Evolutionary conservation across 106 monocot species (phyloP), one percentile per base, ranked within the genome.

Genomic region (Hemerocallis citrina): DNA sequence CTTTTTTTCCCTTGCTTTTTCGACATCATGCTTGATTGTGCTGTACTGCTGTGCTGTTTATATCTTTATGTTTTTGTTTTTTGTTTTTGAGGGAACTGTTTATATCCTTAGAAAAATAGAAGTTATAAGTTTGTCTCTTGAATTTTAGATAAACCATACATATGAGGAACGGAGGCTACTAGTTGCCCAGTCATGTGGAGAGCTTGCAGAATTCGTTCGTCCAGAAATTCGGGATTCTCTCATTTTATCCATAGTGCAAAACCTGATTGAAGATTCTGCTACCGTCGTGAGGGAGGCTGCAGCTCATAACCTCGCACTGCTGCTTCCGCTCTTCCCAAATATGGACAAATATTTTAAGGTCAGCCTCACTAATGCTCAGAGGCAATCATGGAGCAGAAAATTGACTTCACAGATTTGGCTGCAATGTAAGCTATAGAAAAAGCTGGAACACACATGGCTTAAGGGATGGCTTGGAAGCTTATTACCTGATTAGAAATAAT

Each of bases 281-380:
- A 82, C 77, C 40, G 81, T 96, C 63, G 96, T 96, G 48, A 80
- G 96, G 51, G 87, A 91, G 63, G 91, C 96, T 68, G 87, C 96
- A 23, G 84, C 91, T 59, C 86, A 79, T 76, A 96, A 96, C 72
- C 71, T 96, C 69, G 87, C 96, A 60, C 44, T 96, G 67, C 84
- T 96, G 47, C 96, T 96, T 60, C 91, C 84, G 33, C 81, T 87
- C 65, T 96, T 96, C 60, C 96, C 96, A 47, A 91, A 91, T 70
- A 49, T 84, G 75, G 96, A 96, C 55, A 96, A 96, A 84, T 96
- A 88, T 79, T 91, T 75, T 81, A 96, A 96, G 96, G 95, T 96
- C 81, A 90, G 83, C 78, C 84, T 84, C 90, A 78, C 63, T 86
- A 90, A 74, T 68, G 90, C 90, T 73, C 73, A 77, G 85, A 76